These are phyloP conservation scores for Fusarium citri DNA, from an alignment of 2,329 filamentous ascomycete species.

Conservation along the genomic window DNA sequence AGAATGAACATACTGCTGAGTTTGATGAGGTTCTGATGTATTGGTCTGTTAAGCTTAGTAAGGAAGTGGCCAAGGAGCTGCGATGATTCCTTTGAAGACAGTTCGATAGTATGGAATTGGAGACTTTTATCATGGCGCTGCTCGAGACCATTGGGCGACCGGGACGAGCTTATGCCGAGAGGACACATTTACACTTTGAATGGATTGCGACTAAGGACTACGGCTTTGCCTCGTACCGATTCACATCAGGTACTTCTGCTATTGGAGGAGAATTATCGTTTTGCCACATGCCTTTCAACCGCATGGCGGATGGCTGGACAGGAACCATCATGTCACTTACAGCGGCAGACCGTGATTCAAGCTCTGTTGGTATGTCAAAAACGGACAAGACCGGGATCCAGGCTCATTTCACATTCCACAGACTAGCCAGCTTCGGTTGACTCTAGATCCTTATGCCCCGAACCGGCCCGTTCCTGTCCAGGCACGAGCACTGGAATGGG, in stretches of 20 bases:
- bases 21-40: conserved; percentile 5
- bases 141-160: not conserved
- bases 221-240: no score
- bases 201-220: no score
- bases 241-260: no score
- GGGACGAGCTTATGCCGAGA: not conserved
- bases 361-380: no score
- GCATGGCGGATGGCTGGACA: not conserved
- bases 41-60: conserved; percentile 9
- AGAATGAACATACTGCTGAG: conserved; percentile 1
- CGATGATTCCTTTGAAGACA: not conserved
- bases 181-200: accelerated
- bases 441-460: not conserved
- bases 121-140: no score
- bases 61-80: not conserved
- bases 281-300: no score
- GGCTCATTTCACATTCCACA: not conserved
- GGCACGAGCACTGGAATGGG: not conserved
- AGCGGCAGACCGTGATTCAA: accelerated
- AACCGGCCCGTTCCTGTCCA: not conserved
- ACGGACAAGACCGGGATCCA: not conserved
- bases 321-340: no score
- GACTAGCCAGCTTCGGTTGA: not conserved
- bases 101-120: not conserved
- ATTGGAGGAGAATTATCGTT: no score